These are phyloP conservation scores for Sporothrix pseudoabietina DNA, from an alignment of 2,329 filamentous ascomycete genomes.

Conservation along the genomic window DNA sequence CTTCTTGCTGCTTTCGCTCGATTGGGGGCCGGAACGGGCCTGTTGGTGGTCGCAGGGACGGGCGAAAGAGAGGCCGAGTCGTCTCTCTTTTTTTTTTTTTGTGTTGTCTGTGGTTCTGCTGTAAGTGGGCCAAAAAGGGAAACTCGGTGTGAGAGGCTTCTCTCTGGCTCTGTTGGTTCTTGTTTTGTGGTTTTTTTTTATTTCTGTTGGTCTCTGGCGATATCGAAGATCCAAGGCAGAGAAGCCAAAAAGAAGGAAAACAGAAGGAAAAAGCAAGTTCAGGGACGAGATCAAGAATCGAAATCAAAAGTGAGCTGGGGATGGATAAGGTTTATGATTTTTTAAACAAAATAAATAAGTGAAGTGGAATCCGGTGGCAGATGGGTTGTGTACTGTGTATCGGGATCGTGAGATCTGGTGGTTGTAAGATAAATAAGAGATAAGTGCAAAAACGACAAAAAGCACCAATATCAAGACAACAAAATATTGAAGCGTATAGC, in stretches of 20 bases:
- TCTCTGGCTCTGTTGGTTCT: background rate
- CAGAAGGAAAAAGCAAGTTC: background rate
- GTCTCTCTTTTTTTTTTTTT: background rate
- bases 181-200: background rate
- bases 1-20: background rate
- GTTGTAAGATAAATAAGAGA: background rate
- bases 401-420: background rate
- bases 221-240: background rate
- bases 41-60: slow-evolving; percentile 7
- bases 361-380: background rate
- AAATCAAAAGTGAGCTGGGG: background rate
- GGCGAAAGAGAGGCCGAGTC: background rate
- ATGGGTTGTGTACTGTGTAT: background rate
- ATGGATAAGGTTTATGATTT: background rate
- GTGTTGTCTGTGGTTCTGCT: background rate
- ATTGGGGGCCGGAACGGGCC: slow-evolving; percentile 8
- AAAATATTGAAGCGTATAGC: background rate
- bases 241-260: background rate
- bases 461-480: background rate
- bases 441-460: background rate
- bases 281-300: background rate
- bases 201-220: background rate
- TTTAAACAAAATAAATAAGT: background rate
- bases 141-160: background rate
- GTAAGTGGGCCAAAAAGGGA: background rate